Base-by-base conservation (phyloP, 345 rosid genomes). In the Angophora floribunda region DNA sequence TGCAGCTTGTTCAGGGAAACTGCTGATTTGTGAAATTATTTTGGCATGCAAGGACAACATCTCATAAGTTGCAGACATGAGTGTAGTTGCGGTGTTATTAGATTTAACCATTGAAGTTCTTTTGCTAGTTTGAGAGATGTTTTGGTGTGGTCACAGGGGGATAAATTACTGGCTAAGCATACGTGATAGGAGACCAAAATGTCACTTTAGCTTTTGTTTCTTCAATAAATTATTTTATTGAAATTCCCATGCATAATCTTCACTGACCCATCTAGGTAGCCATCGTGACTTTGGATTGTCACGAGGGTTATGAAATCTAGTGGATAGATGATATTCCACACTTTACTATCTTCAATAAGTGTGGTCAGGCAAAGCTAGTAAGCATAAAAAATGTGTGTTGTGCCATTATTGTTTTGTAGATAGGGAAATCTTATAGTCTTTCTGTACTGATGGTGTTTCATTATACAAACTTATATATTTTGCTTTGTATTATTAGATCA, bases 401-500 rank as follows among this genome's bases (percentile, higher is more conserved):
- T 75, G 47, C 47, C 13, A 10, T 36, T 41, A 19, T 75, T 75
- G 82, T 75, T 75, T 19, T 19, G 47, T 75, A 13, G 47, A 75
- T 75, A 36, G 82, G 80, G 82, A 75, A 75, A 41, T 75, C 49
- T 36, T 10, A 9, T 41, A 22, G 45, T 75, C 28, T 21, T 41
- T 75, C 41, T 75, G 82, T 10, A 41, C 49, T 41, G 49, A 75
- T 75, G 49, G 82, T 10, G 82, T 41, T 75, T 75, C 13, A 19
- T 75, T 75, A 5, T 75, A 36, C 24, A 22, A 41, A 55, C 87
- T 85, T 79, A 7, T 85, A 85, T 41, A 75, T 86, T 36, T 86
- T 88, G 55, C 85, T 87, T 91, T 87, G 41, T 22, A 9, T 8
- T 59, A 52, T 88, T 89, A 97, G 99, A 91, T 97, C 99, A 90